phyloP scores from a whole-genome alignment of 257 asterid species.

The Nicotiana attenuata region DNA sequence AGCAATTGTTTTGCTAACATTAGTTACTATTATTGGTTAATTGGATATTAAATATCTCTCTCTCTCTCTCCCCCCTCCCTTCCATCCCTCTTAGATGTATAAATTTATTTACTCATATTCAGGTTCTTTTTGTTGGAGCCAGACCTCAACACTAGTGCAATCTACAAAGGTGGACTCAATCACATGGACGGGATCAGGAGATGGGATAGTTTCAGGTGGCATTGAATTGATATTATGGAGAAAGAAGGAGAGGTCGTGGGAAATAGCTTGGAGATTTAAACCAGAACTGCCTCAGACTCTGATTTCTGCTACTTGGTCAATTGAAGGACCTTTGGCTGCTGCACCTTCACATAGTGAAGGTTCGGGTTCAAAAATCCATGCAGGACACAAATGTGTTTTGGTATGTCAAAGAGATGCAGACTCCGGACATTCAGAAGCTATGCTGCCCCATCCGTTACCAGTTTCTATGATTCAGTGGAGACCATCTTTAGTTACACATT shows the following conservation, averaged over 20 bases:
- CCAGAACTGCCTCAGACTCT: constrained; percentile 70
- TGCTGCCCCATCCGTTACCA: constrained; percentile 77
- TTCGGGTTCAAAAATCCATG: constrained; percentile 32
- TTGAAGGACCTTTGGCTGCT: constrained; percentile 73
- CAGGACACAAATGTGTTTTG: constrained; percentile 47
- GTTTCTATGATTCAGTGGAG: constrained; percentile 90
- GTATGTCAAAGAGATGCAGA: constrained; percentile 50
- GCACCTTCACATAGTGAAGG: constrained; percentile 48
- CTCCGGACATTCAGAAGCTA: constrained; percentile 39
- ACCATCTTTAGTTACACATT: constrained; percentile 59
- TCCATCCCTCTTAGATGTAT: constrained; percentile 32
- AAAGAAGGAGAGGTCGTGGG: constrained; percentile 70
- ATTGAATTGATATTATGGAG: constrained; percentile 79
- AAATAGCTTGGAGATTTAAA: constrained; percentile 80
- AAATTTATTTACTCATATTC: constrained; percentile 93
- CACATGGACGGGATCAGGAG: constrained; percentile 95
- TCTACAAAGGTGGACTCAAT: constrained; percentile 69
- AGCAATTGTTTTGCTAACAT: neutral
- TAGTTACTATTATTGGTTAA: constrained; percentile 1
- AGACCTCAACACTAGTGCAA: constrained; percentile 73
- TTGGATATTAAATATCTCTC: constrained; percentile 3
- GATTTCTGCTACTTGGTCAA: constrained; percentile 73
- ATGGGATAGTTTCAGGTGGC: constrained; percentile 86
- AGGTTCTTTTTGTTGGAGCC: constrained; percentile 99
- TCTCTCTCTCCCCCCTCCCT: neutral